Conservation (phyloP, 2,329 filamentous ascomycete genomes). For the Fusarium dimerum region DNA sequence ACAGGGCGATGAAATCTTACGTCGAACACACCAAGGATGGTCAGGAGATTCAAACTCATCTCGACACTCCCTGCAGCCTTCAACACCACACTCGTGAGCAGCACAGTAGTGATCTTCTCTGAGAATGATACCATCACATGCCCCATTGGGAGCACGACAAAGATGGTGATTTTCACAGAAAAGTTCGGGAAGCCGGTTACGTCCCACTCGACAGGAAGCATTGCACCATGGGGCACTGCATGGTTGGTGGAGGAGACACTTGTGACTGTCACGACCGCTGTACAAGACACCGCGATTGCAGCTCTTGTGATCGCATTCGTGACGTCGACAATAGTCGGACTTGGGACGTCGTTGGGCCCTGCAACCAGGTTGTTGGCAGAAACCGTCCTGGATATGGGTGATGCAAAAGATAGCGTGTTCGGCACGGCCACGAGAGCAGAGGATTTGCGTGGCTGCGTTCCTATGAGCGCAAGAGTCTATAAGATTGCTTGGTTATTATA, state of each 20-base stretch:
- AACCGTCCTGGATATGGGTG: conserved; percentile 3
- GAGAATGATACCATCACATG: conserved; percentile 8
- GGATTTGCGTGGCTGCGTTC: not conserved
- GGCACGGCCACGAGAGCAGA: conserved; percentile 7
- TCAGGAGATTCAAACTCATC: conserved; percentile 1
- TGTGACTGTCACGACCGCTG: not conserved
- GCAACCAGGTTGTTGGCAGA: conserved; percentile 3
- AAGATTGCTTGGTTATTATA: not conserved
- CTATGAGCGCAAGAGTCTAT: conserved; percentile 8
- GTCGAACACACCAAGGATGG: conserved; percentile 13
- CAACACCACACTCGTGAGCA: conserved; percentile 13
- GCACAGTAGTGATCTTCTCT: conserved; percentile 6
- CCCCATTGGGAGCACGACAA: conserved; percentile 4
- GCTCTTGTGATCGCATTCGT: conserved; percentile 2
- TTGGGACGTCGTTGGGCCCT: not conserved
- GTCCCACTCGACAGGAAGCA: not conserved
- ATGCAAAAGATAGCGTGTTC: conserved; percentile 1
- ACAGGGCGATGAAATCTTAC: conserved; percentile 4
- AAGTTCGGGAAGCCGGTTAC: not conserved
- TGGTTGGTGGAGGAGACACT: conserved; percentile 14
- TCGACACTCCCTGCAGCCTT: conserved; percentile 1
- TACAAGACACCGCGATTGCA: conserved; percentile 1
- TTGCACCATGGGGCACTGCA: conserved; percentile 14
- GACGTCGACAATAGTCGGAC: conserved; percentile 3
- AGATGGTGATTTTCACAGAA: conserved; percentile 14